Evolutionary conservation across 768 basidiomycete genomes (phyloP).

Genomic region (Boletus rex-veris): DNA sequence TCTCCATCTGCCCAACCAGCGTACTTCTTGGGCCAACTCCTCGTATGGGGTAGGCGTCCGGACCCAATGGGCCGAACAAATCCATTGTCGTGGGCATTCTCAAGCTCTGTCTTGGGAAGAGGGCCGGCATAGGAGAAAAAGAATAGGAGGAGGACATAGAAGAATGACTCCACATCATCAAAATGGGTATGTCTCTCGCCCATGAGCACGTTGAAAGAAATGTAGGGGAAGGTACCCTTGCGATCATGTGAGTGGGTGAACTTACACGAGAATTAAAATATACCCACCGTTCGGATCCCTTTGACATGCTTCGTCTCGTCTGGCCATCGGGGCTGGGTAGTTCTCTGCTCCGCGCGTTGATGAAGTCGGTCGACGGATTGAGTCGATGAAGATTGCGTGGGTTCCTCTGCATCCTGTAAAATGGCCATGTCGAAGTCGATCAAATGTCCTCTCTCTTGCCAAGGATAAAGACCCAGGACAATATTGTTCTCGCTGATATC

Average conservation of each 20-base stretch:
- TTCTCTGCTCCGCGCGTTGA: too few species aligned
- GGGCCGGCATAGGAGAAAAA: constrained; percentile 3
- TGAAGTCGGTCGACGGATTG: too few species aligned
- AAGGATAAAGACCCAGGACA: background rate
- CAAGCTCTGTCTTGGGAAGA: background rate
- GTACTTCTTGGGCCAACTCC: background rate
- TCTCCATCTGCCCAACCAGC: background rate
- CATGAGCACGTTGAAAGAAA: background rate
- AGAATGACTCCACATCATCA: background rate
- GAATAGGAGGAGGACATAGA: background rate
- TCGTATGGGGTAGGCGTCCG: too few species aligned
- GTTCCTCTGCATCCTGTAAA: background rate
- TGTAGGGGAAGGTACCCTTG: background rate
- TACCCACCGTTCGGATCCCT: too few species aligned
- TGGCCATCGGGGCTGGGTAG: too few species aligned
- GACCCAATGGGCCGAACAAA: background rate
- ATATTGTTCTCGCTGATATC: constrained; percentile 2
- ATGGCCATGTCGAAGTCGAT: constrained; percentile 30
- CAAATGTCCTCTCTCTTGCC: constrained; percentile 22
- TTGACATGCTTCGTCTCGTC: too few species aligned
- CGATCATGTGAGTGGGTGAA: background rate
- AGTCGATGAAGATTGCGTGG: background rate
- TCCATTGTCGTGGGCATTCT: background rate
- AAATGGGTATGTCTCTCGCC: background rate
- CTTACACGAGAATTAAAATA: background rate